Evolutionary conservation across 139 green algal species (phyloP), one percentile per base, ranked within the genome.

Genomic region (Pycnococcus provasolii): DNA sequence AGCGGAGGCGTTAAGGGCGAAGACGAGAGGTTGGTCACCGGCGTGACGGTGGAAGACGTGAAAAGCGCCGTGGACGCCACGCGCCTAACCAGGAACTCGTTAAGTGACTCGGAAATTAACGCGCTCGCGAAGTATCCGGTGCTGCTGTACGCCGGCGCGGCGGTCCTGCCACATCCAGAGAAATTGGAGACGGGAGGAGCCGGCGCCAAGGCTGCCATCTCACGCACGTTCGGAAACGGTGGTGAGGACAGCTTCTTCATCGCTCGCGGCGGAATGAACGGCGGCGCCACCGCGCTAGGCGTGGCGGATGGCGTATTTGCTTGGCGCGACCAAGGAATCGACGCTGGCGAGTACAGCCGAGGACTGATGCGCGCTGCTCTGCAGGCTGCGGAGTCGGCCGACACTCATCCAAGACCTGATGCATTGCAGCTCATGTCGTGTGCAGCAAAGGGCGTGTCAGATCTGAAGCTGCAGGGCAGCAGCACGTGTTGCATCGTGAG

Each of bases 301-400:
- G 87, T 97, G 37, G 84, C 90, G 9, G 91, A 97, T 67, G 91
- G 91, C 4, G 87, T 97, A 42, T 97, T 92, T 76, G 81, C 84
- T 75, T 96, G 90, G 91, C 77, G 83, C 8, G 70, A 87, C 64
- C 53, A 79, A 41, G 91, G 91, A 54, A 95, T 97, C 40, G 91
- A 97, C 78, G 75, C 80, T 0, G 91, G 91, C 42, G 48, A 71
- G 15, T 92, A 91, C 64, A 79, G 73, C 3, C 76, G 83, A 9
- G 54, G 71, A 7, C 80, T 92, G 6, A 67, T 73, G 67, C 45
- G 45, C 8, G 48, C 48, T 37, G 48, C 48, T 9, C 9, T 37
- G 48, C 15, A 26, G 9, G 45, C 45, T 26, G 45, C 67, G 37
- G 48, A 68, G 43, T n/a, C 50, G 11, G 50, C 13, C 7, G 13